Evolutionary conservation across 2,329 filamentous ascomycete species (phyloP), one percentile per base, ranked within the genome.

Genomic region (Epichloe gansuensis): DNA sequence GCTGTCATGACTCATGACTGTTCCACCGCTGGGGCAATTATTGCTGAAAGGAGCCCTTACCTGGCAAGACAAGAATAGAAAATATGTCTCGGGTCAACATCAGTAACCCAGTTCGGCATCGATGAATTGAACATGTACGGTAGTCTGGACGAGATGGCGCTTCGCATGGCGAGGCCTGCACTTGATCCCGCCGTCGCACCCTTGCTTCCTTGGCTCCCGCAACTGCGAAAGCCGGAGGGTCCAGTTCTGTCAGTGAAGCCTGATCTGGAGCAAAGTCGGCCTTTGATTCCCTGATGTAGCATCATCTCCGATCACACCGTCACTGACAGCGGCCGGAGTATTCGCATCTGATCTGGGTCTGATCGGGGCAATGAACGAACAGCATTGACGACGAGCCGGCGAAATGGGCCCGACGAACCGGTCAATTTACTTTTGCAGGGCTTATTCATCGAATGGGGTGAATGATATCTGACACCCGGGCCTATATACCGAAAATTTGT

Each of bases 221-320:
- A 41, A 38, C 43, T 41, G 39, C 15, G 35, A 23, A 49, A 52
- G 51, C 51, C 41, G 36, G 25, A 53, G 42, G 43, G 43, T 34
- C 51, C 47, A 47, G 27, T 38, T n/a, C 27, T 31, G 17, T 21
- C 17, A 21, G 2, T 21, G 27, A 31, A 27, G 40, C 31, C 31
- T 25, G 44, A 42, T 31, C 27, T 31, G 27, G 21, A 17, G n/a
- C 17, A n/a, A 40, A 25, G 44, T 44, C 44, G 52, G 54, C 46
- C 53, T 21, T 50, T 48, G 35, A 53, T 57, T 59, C 45, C 57
- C 56, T 44, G 47, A 59, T 58, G 25, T 44, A 55, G 57, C 49
- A 49, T 50, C 48, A 55, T 57, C 57, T 58, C 57, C 57, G 56
- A 52, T 44, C 45, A 48, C 25, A 44, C 45, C 43, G 44, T 38